Conservation (phyloP, 2,329 filamentous ascomycete species). For the Aschersonia sp. region DNA sequence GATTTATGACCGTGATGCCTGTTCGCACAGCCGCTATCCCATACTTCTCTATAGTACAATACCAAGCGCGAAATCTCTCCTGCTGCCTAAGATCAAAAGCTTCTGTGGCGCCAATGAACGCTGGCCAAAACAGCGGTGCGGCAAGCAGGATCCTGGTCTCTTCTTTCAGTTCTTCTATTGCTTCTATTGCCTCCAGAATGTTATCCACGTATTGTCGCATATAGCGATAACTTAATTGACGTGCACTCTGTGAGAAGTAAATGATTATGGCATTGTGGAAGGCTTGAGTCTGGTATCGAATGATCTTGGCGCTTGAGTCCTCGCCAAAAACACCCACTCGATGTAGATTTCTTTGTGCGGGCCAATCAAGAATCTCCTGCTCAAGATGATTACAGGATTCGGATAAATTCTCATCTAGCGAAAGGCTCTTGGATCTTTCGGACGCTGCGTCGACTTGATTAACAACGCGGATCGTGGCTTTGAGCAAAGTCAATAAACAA, state of each 20-base stretch:
- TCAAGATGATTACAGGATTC: neutral
- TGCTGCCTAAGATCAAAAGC: neutral
- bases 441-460: neutral
- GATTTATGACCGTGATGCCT: neutral
- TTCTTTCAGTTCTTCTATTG: neutral
- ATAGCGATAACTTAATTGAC: neutral
- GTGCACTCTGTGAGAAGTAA: neutral
- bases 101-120: neutral
- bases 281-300: neutral
- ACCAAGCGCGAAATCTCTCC: neutral
- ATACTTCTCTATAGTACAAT: neutral
- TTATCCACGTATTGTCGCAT: neutral
- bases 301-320: neutral
- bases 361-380: neutral
- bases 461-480: neutral
- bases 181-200: neutral
- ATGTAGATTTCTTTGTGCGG: neutral
- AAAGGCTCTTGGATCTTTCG: neutral
- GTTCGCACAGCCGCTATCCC: neutral
- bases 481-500: neutral
- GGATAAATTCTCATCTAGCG: neutral
- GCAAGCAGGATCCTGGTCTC: neutral
- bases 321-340: neutral
- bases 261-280: neutral
- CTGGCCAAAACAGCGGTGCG: neutral